Evolutionary conservation across 139 green algal species (phyloP), one percentile per base, ranked within the genome.

Genomic region (Haematococcus lacustris): DNA sequence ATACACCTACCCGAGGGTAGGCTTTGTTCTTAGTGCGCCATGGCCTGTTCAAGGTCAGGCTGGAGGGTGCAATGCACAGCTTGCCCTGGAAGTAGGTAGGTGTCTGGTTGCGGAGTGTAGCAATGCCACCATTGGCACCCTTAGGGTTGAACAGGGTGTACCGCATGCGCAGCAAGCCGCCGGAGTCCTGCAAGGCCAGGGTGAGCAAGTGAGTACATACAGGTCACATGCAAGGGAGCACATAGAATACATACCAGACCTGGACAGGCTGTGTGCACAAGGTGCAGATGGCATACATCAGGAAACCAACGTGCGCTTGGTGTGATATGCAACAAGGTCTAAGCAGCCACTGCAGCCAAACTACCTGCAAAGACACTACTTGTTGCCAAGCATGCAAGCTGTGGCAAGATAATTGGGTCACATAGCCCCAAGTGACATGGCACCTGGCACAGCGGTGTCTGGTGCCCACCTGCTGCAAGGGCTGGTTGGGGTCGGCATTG

Each of bases 21-120:
- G 53, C 63, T 41, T 71, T 63, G 71, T 81, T 81, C 76, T 81
- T 81, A 65, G 74, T 76, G 30, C 76, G 39, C 76, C 76, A 81
- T 34, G 70, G 64, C 35, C 76, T 70, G 66, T 81, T 71, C n/a
- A n/a, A n/a, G 30, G 60, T 40, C n/a, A 51, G 51, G 30, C 66
- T 43, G 28, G 32, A 21, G 2, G 53, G 2, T 0, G n/a, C 33
- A 71, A 74, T 74, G 67, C 67, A 72, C 35, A 64, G 23, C 3
- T 47, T n/a, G 41, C 13, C 33, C 41, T 72, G 28, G 47, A 72
- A 50, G 17, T 72, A 33, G 3, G 43, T 72, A 6, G 67, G 67
- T 2, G 43, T 23, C 34, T 37, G 34, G 37, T 26, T 26, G 5
- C 30, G 13, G 63, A 51, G 30, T 13, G 63, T 69, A 37, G 35